Percentiles rank a stretch among this genome's conserved stretches.
Evolutionary conservation across 1,284 basidiomycete species (phyloP).

Genomic region (Calocybe gambosa): DNA sequence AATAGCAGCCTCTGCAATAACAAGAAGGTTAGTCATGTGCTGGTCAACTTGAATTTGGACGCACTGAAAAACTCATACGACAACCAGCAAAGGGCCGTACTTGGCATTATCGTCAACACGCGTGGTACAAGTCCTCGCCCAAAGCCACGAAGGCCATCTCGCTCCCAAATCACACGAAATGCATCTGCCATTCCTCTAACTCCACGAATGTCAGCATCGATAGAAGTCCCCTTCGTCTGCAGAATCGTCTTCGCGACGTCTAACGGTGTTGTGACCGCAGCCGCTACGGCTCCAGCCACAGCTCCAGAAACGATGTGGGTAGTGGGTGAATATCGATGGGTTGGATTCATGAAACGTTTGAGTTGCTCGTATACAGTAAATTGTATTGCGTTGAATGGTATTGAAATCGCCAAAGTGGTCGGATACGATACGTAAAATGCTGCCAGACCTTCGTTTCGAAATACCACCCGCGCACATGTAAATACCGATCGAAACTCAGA

Average conservation of each 20-base stretch:
- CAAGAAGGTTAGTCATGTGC: slow-evolving; percentile 7
- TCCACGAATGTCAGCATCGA: slow-evolving; percentile 78
- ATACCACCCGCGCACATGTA: slow-evolving; percentile 80
- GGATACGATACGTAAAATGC: slow-evolving; percentile 99
- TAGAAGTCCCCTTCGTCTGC: slow-evolving; percentile 87
- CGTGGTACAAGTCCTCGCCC: slow-evolving; percentile 85
- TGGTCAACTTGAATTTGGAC: slow-evolving; percentile 27
- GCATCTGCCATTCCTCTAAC: slow-evolving; percentile 87
- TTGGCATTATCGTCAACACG: slow-evolving; percentile 94
- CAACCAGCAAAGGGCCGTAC: slow-evolving; percentile 96
- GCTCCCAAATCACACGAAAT: slow-evolving; percentile 79
- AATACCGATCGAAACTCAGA: slow-evolving; percentile 85
- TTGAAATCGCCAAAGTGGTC: slow-evolving; percentile 93
- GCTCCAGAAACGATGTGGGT: slow-evolving; percentile 92
- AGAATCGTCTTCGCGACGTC: slow-evolving; percentile 99
- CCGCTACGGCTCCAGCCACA: slow-evolving; percentile 89
- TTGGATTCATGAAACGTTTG: slow-evolving; percentile 85
- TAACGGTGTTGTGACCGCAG: slow-evolving; percentile 92
- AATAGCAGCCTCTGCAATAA: slow-evolving; percentile 60
- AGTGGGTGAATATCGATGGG: slow-evolving; percentile 81
- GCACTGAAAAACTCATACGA: slow-evolving; percentile 95
- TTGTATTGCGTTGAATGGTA: slow-evolving; percentile 98
- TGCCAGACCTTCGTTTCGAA: slow-evolving; percentile 77
- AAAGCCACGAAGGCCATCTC: slow-evolving; percentile 86
- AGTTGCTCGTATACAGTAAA: slow-evolving; percentile 96